Percentiles rank a stretch among this genome's conserved stretches.
Conservation (phyloP, 352 stramenopile genomes). For the Pilasporangium apinafurcum region DNA sequence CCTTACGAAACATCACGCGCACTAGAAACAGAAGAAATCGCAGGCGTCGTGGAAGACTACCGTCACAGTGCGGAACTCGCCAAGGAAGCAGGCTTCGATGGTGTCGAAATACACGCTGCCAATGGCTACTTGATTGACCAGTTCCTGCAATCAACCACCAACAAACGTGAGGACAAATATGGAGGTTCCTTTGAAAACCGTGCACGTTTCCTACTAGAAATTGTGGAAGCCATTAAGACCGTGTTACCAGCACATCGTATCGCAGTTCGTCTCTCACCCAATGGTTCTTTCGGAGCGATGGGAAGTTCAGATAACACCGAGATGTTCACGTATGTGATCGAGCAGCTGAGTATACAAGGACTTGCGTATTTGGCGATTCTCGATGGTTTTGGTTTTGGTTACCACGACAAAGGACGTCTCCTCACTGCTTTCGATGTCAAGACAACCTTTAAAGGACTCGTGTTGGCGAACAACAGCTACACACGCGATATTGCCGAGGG, state of each 20-base stretch:
- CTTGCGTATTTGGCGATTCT: slow-evolving; percentile 9
- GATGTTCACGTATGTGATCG: slow-evolving; percentile 10
- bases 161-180: slow-evolving; percentile 62
- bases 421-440: slow-evolving; percentile 2
- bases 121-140: slow-evolving; percentile 85
- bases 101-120: slow-evolving; percentile 82
- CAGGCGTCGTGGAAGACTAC: slow-evolving; percentile 53
- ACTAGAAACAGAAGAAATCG: slow-evolving; percentile 7
- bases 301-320: slow-evolving; percentile 4
- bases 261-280: slow-evolving; percentile 6
- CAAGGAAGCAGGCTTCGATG: slow-evolving; percentile 76
- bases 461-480: slow-evolving; percentile 7
- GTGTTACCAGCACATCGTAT: slow-evolving; percentile 2
- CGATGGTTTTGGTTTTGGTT: slow-evolving; percentile 2
- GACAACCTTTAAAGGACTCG: slow-evolving; percentile 2
- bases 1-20: slow-evolving; percentile 4
- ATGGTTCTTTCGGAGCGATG: slow-evolving; percentile 1
- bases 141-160: slow-evolving; percentile 52
- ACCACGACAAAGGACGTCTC: not conserved
- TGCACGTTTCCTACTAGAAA: slow-evolving; percentile 36
- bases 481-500: slow-evolving; percentile 7
- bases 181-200: slow-evolving; percentile 66
- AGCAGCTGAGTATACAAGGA: slow-evolving; percentile 1
- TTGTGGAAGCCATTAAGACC: slow-evolving; percentile 26
- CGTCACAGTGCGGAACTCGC: slow-evolving; percentile 28